Base-by-base conservation (phyloP, 495 filamentous ascomycete species). In the Aspergillus ostianus region DNA sequence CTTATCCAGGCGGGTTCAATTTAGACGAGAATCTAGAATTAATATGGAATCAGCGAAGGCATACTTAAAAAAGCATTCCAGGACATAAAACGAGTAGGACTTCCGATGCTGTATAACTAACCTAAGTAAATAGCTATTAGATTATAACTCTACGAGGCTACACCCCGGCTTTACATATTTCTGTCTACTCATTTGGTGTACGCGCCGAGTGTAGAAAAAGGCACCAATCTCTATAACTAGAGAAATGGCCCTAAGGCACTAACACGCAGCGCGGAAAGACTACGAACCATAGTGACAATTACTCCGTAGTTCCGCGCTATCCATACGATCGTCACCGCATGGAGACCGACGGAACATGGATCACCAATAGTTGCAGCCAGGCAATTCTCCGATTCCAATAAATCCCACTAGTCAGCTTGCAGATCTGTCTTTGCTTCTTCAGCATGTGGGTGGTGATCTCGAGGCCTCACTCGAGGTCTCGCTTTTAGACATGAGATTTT, bases 151-250 rank as follows among this genome's bases (percentile, higher is more conserved):
- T 30, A 30, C 29, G 29, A 53, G 20, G 20, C 50, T 53, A 30
- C 26, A 23, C 17, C 50, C 26, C 21, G 50, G 19, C 13, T n/a
- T 6, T 47, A 5, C 46, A 20, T 47, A 8, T 4, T 49, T 26
- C 47, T 18, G 47, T 26, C 15, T 49, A 49, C 47, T 49, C 21
- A 49, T 18, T 49, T 8, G 21, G 47, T 49, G 47, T 49, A 49
- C 47, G 44, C 41, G 54, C 54, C 54, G 21, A 47, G 47, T 56
- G 44, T 56, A 56, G 20, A 51, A 58, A 30, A 32, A 30, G 49
- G 32, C 50, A 23, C 50, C 19, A 23, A 53, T 30, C 6, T 53
- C 26, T 30, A 30, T 53, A 53, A 26, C 50, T 26, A 49, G 47
- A 49, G 47, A 49, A 49, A 36, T 36, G 32, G 32, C 32, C 32